These are phyloP conservation scores for Haplosporangium sp. DNA, from an alignment of 371 early-diverging fungal species.

Conservation along the genomic window DNA sequence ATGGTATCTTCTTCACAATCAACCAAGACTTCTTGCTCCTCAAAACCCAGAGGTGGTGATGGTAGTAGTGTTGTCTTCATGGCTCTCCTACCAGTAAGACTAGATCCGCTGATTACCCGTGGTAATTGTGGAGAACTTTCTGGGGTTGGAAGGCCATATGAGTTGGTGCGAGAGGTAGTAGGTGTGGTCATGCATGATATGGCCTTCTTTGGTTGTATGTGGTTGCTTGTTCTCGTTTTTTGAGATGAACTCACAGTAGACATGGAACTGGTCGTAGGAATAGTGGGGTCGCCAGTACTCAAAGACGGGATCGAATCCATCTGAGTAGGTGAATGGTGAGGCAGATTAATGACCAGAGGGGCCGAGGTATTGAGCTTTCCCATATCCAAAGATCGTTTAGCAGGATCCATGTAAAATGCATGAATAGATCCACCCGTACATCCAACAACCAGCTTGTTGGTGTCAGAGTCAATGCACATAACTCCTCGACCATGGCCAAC, in stretches of 20 bases:
- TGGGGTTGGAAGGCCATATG: slow-evolving; percentile 10
- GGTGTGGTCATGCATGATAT: neutral
- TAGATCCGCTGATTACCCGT: neutral
- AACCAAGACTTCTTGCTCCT: slow-evolving; percentile 39
- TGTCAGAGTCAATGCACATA: slow-evolving; percentile 42
- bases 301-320: slow-evolving; percentile 22
- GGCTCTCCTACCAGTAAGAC: neutral
- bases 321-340: slow-evolving; percentile 25
- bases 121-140: slow-evolving; percentile 6
- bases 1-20: slow-evolving; percentile 20
- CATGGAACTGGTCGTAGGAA: neutral
- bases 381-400: neutral
- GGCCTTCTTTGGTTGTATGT: neutral
- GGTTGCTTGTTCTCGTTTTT: neutral
- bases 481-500: slow-evolving; percentile 36
- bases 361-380: neutral
- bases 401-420: slow-evolving; percentile 44
- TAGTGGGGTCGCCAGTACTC: slow-evolving; percentile 12
- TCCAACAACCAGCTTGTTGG: slow-evolving; percentile 34
- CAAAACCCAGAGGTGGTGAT: slow-evolving; percentile 12
- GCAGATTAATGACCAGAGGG: slow-evolving; percentile 15
- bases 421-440: slow-evolving; percentile 46
- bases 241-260: neutral
- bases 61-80: neutral
- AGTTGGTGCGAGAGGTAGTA: neutral